Evolutionary conservation across 495 filamentous ascomycete genomes (phyloP).

Genomic region (Letharia columbiana): DNA sequence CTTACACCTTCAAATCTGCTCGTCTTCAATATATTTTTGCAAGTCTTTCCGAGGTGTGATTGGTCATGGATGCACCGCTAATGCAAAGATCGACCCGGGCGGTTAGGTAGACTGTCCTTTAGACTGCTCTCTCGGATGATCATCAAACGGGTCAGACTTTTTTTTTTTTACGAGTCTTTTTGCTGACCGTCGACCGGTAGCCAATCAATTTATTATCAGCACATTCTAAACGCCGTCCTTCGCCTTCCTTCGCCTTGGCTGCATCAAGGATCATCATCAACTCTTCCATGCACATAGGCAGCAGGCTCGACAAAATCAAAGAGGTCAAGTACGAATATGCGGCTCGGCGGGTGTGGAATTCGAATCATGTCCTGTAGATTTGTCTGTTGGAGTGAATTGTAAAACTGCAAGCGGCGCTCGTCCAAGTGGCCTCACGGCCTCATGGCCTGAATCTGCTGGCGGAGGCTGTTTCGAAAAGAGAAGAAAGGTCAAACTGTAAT

Average conservation of each 20-base stretch:
- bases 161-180: neutral
- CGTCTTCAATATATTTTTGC: too few species aligned
- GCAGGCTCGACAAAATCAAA: too few species aligned
- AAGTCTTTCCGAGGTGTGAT: neutral
- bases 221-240: neutral
- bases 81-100: constrained; percentile 4
- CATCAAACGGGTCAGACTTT: too few species aligned
- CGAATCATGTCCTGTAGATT: neutral
- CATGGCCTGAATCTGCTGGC: neutral
- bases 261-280: neutral
- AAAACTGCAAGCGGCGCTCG: neutral
- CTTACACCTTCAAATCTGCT: too few species aligned
- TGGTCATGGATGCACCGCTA: constrained; percentile 9
- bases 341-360: neutral
- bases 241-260: constrained; percentile 6
- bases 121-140: neutral
- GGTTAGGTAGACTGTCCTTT: neutral
- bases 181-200: too few species aligned
- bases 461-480: neutral
- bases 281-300: neutral
- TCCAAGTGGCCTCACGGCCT: neutral
- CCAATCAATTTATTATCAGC: neutral
- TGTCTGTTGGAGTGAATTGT: neutral
- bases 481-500: neutral
- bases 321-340: neutral